A percentile compares a stretch with the other conserved stretches of the same genome.
phyloP scores from a whole-genome alignment of 208 protist genomes.

The Novymonas esmeraldas region DNA sequence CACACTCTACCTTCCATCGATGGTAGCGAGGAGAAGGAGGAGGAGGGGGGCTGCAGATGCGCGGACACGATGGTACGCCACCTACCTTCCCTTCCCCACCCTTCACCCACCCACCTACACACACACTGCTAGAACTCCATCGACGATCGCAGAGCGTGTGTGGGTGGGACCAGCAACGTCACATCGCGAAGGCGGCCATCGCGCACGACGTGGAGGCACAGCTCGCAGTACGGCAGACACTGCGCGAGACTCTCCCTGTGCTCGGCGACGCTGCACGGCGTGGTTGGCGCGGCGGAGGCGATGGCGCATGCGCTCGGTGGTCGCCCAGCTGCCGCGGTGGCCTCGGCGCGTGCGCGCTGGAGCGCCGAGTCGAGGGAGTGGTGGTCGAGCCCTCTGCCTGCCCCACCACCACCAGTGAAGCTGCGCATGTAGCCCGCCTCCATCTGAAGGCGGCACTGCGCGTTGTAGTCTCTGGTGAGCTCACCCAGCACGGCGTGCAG shows the following conservation, averaged over 20 bases:
- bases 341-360: constrained; percentile 18
- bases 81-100: too few species aligned
- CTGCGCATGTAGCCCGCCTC: constrained; percentile 32
- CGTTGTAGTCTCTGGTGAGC: constrained; percentile 47
- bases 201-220: constrained; percentile 28
- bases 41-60: too few species aligned
- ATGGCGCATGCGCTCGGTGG: neutral
- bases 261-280: neutral
- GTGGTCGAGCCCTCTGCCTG: neutral
- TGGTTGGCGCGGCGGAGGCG: neutral
- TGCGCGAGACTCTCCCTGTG: constrained; percentile 18
- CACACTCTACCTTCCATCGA: too few species aligned
- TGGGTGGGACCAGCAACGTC: constrained; percentile 20
- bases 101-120: too few species aligned
- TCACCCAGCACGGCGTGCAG: constrained; percentile 59
- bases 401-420: neutral
- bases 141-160: constrained; percentile 16
- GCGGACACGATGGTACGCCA: too few species aligned
- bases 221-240: constrained; percentile 25
- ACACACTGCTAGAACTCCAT: constrained; percentile 15
- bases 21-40: too few species aligned
- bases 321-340: neutral
- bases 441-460: constrained; percentile 40
- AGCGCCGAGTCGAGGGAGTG: constrained; percentile 2
- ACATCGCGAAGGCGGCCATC: constrained; percentile 29